Evolutionary conservation across 2,329 filamentous ascomycete genomes (phyloP).

Genomic region (Exophiala spinifera): DNA sequence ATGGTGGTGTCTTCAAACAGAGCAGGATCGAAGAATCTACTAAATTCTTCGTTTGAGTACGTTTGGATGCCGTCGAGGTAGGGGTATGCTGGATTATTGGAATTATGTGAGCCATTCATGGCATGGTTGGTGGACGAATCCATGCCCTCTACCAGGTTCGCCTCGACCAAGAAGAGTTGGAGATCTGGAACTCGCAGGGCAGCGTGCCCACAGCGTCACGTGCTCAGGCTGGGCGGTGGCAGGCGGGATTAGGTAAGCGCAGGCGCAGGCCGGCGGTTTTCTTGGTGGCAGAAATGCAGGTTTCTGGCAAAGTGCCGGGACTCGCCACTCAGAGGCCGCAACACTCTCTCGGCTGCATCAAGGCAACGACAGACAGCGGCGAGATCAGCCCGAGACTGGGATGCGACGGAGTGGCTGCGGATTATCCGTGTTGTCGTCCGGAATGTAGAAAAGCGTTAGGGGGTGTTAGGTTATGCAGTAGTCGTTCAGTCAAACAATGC

Average conservation of each 20-base stretch:
- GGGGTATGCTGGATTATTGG: conserved; percentile 13
- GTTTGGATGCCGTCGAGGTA: conserved; percentile 23
- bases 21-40: conserved; percentile 26
- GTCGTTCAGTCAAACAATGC: not conserved
- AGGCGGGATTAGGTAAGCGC: not conserved
- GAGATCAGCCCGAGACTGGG: conserved; percentile 7
- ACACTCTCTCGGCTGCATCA: conserved; percentile 21
- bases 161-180: not conserved
- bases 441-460: not conserved
- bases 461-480: not conserved
- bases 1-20: conserved; percentile 24
- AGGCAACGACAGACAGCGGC: conserved; percentile 5
- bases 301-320: conserved; percentile 18
- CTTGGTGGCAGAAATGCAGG: conserved; percentile 1
- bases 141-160: not conserved
- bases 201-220: not conserved
- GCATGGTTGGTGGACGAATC: conserved; percentile 17
- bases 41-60: conserved; percentile 23
- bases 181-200: not conserved
- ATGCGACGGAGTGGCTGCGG: conserved; percentile 7
- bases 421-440: not conserved
- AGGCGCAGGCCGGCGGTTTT: not conserved
- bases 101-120: conserved; percentile 17
- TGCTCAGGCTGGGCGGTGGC: not conserved
- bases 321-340: conserved; percentile 25